phyloP scores from a whole-genome alignment of 495 filamentous ascomycete genomes.

The Mytilinidion resinicola region DNA sequence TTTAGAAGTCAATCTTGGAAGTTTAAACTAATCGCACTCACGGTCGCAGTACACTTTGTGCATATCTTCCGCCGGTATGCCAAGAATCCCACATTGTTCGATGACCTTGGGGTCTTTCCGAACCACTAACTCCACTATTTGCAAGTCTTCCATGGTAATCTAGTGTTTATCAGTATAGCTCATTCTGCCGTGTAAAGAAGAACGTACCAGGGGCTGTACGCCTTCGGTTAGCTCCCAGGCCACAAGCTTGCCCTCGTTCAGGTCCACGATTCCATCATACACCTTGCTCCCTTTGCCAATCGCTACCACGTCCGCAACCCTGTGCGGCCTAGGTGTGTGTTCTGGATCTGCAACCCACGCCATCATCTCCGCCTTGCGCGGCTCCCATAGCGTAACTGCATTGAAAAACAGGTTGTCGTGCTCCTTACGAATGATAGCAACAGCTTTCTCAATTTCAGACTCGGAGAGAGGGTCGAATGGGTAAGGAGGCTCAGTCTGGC shows the following conservation, averaged over 20 bases:
- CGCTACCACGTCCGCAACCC: constrained; percentile 80
- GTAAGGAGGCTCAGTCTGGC: constrained; percentile 53
- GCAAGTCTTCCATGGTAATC: constrained; percentile 94
- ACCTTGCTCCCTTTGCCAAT: constrained; percentile 74
- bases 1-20: neutral
- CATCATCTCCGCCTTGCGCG: constrained; percentile 80
- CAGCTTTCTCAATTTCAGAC: constrained; percentile 69
- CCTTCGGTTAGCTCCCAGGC: constrained; percentile 73
- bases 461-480: constrained; percentile 80
- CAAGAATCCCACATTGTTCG: constrained; percentile 82
- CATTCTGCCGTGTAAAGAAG: neutral
- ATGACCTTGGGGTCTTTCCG: constrained; percentile 83
- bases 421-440: constrained; percentile 62
- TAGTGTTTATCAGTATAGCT: constrained; percentile 26
- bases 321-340: constrained; percentile 55
- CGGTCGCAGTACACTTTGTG: constrained; percentile 86
- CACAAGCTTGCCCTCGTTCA: constrained; percentile 62
- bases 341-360: constrained; percentile 67
- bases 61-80: constrained; percentile 84
- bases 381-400: constrained; percentile 82
- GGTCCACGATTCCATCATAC: constrained; percentile 78
- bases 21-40: constrained; percentile 39
- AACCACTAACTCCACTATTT: constrained; percentile 75
- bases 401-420: constrained; percentile 76
- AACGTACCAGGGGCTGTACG: constrained; percentile 70